phyloP scores from a whole-genome alignment of 2,329 filamentous ascomycete genomes.

The Sclerotinia subarctica region DNA sequence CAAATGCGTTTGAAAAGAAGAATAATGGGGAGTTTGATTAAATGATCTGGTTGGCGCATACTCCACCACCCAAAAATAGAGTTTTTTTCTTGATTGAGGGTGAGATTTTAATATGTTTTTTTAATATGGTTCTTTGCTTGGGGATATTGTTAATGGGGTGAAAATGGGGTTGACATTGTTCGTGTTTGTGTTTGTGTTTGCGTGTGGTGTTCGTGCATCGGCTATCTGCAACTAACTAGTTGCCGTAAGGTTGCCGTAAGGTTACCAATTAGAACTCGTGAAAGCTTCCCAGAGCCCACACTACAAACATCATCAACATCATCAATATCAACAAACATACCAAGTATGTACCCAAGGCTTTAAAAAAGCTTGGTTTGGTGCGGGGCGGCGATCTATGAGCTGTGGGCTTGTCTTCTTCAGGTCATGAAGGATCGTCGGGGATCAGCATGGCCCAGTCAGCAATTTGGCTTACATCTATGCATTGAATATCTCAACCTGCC shows the following conservation, averaged over 20 bases:
- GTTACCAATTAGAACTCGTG: background rate
- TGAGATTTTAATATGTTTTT: background rate
- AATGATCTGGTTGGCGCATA: background rate
- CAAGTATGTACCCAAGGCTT: too few relatives aligned
- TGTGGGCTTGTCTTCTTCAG: background rate
- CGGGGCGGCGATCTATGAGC: background rate
- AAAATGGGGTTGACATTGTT: background rate
- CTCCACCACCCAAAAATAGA: conserved; percentile 4
- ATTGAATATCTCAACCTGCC: background rate
- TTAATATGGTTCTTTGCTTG: background rate
- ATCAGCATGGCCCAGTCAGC: background rate
- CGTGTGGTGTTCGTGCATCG: too few relatives aligned
- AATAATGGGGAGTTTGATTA: background rate
- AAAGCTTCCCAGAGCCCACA: background rate
- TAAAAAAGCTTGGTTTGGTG: too few relatives aligned
- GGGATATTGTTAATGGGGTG: too few relatives aligned
- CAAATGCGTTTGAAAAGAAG: background rate
- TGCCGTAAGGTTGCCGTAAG: too few relatives aligned
- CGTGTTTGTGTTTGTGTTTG: background rate
- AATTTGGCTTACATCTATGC: background rate
- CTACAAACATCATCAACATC: background rate
- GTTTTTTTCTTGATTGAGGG: background rate
- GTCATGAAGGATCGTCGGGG: background rate
- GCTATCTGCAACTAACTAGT: too few relatives aligned
- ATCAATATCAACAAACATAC: too few relatives aligned